phyloP scores from a whole-genome alignment of 2,329 filamentous ascomycete genomes.

The Calycina marina region DNA sequence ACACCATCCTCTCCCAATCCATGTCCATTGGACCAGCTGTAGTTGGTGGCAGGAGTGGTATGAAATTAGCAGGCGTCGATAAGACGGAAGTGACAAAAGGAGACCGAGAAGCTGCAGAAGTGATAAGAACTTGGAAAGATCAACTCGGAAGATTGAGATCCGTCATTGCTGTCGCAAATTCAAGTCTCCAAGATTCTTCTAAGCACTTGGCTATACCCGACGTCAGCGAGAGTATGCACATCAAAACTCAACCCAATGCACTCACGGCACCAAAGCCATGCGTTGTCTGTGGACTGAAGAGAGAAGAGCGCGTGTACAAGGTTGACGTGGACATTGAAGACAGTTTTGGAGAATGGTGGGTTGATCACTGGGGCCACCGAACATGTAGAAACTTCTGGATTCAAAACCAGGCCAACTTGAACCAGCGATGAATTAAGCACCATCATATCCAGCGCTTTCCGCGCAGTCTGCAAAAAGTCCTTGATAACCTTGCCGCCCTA shows the following conservation, averaged over 20 bases:
- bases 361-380: slow-evolving; percentile 72
- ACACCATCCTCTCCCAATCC: slow-evolving; percentile 68
- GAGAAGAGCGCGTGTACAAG: slow-evolving; percentile 68
- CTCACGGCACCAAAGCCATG: slow-evolving; percentile 62
- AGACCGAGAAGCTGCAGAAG: slow-evolving; percentile 70
- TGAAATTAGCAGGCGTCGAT: slow-evolving; percentile 83
- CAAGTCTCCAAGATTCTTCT: slow-evolving; percentile 19
- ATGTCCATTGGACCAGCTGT: slow-evolving; percentile 73
- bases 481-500: too few species aligned
- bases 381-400: slow-evolving; percentile 79
- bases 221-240: slow-evolving; percentile 51
- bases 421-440: slow-evolving; percentile 45
- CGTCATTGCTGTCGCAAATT: slow-evolving; percentile 52
- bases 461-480: neutral
- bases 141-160: slow-evolving; percentile 62
- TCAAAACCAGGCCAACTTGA: slow-evolving; percentile 54
- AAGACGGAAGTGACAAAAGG: slow-evolving; percentile 71
- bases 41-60: slow-evolving; percentile 62
- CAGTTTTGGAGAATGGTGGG: slow-evolving; percentile 94
- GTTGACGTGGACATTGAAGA: slow-evolving; percentile 64
- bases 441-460: neutral
- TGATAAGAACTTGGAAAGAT: slow-evolving; percentile 59
- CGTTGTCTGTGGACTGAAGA: slow-evolving; percentile 72
- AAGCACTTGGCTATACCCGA: slow-evolving; percentile 44
- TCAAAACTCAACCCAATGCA: slow-evolving; percentile 57